These are phyloP conservation scores for Clitopilus passeckerianus DNA, from an alignment of 768 basidiomycete genomes.

Conservation along the genomic window DNA sequence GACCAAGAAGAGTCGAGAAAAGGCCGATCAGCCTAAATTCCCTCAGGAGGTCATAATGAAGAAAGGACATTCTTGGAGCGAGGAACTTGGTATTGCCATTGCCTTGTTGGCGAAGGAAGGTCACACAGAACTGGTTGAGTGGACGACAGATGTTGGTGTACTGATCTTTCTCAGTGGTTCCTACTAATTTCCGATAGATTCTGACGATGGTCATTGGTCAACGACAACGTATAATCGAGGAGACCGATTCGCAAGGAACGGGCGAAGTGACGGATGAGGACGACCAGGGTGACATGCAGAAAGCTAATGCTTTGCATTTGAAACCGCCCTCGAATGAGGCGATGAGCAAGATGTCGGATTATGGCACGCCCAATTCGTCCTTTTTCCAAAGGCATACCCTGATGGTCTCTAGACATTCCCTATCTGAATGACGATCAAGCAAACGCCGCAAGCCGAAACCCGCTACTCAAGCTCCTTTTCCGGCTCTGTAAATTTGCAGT, in stretches of 20 bases:
- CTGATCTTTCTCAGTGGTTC: background rate
- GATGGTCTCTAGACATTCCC: conserved; percentile 54
- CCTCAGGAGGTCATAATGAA: conserved; percentile 75
- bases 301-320: conserved; percentile 12
- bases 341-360: conserved; percentile 63
- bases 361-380: conserved; percentile 45
- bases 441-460: conserved; percentile 71
- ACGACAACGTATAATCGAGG: conserved; percentile 56
- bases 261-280: conserved; percentile 18
- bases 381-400: background rate
- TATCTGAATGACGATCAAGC: conserved; percentile 72
- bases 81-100: conserved; percentile 86
- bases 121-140: conserved; percentile 61
- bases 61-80: conserved; percentile 85
- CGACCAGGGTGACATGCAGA: conserved; percentile 19
- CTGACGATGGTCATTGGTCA: conserved; percentile 54
- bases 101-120: conserved; percentile 66
- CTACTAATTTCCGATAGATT: conserved; percentile 37
- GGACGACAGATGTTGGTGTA: conserved; percentile 71
- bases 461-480: conserved; percentile 80
- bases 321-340: conserved; percentile 65
- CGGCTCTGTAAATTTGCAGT: conserved; percentile 71
- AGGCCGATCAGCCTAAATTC: conserved; percentile 38
- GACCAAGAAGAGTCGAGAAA: conserved; percentile 25
- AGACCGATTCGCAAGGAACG: conserved; percentile 34